Conservation (phyloP, 1,139 yeast species). For the Spathaspora sp. region DNA sequence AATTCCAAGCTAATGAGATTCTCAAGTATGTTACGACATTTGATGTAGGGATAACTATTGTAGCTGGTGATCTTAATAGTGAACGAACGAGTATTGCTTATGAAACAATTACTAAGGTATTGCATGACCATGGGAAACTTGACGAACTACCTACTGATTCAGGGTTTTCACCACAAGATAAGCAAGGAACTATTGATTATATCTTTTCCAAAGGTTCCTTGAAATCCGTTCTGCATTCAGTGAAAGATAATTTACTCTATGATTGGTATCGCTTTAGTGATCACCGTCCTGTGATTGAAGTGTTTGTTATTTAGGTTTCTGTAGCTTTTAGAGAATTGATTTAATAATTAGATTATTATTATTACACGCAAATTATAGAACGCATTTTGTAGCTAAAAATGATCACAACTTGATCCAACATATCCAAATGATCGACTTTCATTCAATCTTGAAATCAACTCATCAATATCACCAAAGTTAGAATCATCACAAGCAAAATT, state of each 20-base stretch:
- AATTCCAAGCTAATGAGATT: constrained; percentile 28
- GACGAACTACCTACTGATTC: constrained; percentile 35
- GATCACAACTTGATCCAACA: constrained; percentile 47
- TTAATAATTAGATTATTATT: background rate
- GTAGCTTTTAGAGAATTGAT: background rate
- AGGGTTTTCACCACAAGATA: constrained; percentile 29
- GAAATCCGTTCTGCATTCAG: constrained; percentile 21
- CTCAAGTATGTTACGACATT: constrained; percentile 28
- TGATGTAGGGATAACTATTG: constrained; percentile 29
- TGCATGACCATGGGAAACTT: constrained; percentile 24
- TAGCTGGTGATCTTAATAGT: constrained; percentile 34
- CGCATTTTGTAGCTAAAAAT: constrained; percentile 8
- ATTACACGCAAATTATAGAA: background rate
- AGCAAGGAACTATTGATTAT: constrained; percentile 25
- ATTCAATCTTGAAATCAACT: constrained; percentile 52
- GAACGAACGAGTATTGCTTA: constrained; percentile 20
- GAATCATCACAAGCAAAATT: constrained; percentile 72
- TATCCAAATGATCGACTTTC: constrained; percentile 44
- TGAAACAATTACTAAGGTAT: constrained; percentile 25
- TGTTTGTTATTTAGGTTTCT: background rate
- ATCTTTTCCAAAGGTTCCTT: constrained; percentile 21
- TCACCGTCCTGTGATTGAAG: constrained; percentile 40
- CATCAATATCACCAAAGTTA: constrained; percentile 78
- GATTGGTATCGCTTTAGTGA: constrained; percentile 35
- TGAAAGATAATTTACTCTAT: constrained; percentile 27